Conservation (phyloP, 805 yeast genomes). For the Jamesozyma gamospora region DNA sequence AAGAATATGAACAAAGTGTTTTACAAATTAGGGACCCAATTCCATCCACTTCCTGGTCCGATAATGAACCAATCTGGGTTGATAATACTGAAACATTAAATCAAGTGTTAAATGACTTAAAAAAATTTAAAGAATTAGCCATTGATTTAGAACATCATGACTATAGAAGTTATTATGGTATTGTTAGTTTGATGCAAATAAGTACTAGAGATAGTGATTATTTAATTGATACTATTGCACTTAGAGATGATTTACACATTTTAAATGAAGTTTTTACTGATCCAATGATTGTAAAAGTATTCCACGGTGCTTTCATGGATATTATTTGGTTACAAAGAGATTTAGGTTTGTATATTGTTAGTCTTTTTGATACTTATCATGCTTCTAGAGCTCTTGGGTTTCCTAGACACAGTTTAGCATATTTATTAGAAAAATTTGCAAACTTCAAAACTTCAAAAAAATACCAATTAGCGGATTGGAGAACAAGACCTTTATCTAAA, state of each 20-base stretch:
- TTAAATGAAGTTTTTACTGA: conserved; percentile 72
- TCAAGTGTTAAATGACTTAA: conserved; percentile 46
- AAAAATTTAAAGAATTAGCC: conserved; percentile 55
- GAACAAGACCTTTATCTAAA: conserved; percentile 69
- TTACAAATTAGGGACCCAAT: conserved; percentile 39
- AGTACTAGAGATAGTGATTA: conserved; percentile 75
- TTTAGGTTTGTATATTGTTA: conserved; percentile 80
- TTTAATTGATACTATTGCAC: conserved; percentile 72
- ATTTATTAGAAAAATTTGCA: conserved; percentile 68
- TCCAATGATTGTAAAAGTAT: conserved; percentile 73
- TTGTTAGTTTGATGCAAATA: conserved; percentile 89
- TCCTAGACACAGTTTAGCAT: conserved; percentile 77
- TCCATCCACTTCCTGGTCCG: conserved; percentile 53
- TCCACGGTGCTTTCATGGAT: conserved; percentile 97
- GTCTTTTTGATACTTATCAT: conserved; percentile 85
- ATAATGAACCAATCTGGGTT: conserved; percentile 61
- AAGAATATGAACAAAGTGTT: conserved; percentile 56
- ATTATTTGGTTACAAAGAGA: conserved; percentile 95
- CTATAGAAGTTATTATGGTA: conserved; percentile 78
- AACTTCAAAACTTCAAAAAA: conserved; percentile 82
- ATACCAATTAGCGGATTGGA: conserved; percentile 96
- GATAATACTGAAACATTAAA: conserved; percentile 45
- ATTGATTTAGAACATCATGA: conserved; percentile 96
- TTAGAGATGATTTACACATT: conserved; percentile 58
- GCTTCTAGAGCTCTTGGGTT: conserved; percentile 76